These are phyloP conservation scores for Thielaviopsis populi DNA, from an alignment of 2,329 filamentous ascomycete genomes.

Conservation along the genomic window DNA sequence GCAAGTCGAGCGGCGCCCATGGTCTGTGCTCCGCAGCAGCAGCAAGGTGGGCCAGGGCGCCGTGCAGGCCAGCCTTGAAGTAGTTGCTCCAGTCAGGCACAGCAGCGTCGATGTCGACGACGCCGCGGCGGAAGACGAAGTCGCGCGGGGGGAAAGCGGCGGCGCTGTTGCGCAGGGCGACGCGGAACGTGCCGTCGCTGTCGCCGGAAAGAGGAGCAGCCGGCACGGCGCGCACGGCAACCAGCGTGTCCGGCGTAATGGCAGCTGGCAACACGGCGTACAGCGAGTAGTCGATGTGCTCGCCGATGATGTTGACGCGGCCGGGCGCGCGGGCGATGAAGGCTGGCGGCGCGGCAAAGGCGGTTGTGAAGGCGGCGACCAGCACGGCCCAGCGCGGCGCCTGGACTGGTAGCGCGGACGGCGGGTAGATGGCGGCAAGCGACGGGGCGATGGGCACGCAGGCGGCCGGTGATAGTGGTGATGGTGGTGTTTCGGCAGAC, in stretches of 20 bases:
- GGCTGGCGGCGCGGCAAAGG: conserved; percentile 54
- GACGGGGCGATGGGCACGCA: conserved; percentile 58
- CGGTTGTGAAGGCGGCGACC: conserved; percentile 51
- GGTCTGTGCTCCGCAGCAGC: conserved; percentile 36
- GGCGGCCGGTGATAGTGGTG: background rate
- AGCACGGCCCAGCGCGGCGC: conserved; percentile 61
- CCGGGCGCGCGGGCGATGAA: conserved; percentile 86
- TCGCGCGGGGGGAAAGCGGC: conserved; percentile 61
- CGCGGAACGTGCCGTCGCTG: conserved; percentile 33
- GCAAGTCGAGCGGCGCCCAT: conserved; percentile 55
- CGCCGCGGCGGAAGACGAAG: conserved; percentile 47
- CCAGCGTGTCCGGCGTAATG: conserved; percentile 76
- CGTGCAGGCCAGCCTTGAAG: conserved; percentile 81
- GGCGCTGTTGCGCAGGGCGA: conserved; percentile 66
- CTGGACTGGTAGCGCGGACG: conserved; percentile 53
- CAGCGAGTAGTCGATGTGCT: conserved; percentile 97
- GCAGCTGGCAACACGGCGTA: conserved; percentile 95
- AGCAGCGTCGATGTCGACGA: conserved; percentile 66
- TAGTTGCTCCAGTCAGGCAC: conserved; percentile 96
- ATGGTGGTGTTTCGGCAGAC: conserved; percentile 6
- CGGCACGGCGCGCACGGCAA: conserved; percentile 54
- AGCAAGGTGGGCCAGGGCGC: conserved; percentile 60
- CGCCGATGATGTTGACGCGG: conserved; percentile 94
- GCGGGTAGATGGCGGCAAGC: conserved; percentile 70
- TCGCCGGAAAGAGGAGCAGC: conserved; percentile 31